Conservation (phyloP, 208 protist species). For the Strigomonas galati region DNA sequence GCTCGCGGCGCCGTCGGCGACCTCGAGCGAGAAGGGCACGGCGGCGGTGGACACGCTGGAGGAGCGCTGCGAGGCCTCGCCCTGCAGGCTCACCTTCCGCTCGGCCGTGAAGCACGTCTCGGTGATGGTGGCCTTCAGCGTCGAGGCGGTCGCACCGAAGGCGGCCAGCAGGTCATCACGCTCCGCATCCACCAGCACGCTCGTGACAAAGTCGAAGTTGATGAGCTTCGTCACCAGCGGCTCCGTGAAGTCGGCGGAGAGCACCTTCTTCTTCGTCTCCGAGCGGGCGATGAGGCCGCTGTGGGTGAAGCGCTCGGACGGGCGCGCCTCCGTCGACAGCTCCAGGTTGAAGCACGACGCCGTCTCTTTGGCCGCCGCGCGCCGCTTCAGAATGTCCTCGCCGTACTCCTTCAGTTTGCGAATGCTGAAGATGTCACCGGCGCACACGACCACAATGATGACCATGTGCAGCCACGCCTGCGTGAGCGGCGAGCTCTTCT, state of each 20-base stretch:
- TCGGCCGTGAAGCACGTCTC: neutral
- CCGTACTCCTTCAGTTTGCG: slow-evolving; percentile 52
- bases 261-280: slow-evolving; percentile 23
- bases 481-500: slow-evolving; percentile 19
- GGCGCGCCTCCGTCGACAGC: slow-evolving; percentile 10
- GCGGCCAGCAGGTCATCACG: slow-evolving; percentile 28
- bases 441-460: slow-evolving; percentile 38
- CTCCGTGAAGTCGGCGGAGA: slow-evolving; percentile 23
- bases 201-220: slow-evolving; percentile 48
- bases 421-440: slow-evolving; percentile 33
- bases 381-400: slow-evolving; percentile 37
- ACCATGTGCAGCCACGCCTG: slow-evolving; percentile 72
- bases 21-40: slow-evolving; percentile 17
- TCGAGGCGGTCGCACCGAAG: slow-evolving; percentile 23
- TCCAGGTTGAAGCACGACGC: slow-evolving; percentile 40
- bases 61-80: neutral
- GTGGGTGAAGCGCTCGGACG: slow-evolving; percentile 23
- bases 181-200: slow-evolving; percentile 51
- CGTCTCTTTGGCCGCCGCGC: slow-evolving; percentile 31
- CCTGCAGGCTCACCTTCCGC: neutral
- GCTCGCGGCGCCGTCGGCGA: neutral
- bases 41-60: neutral
- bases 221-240: slow-evolving; percentile 42
- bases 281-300: slow-evolving; percentile 31
- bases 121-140: slow-evolving; percentile 7